Conservation (phyloP, 306 rosid species). For the Oemleria cerasiformis region DNA sequence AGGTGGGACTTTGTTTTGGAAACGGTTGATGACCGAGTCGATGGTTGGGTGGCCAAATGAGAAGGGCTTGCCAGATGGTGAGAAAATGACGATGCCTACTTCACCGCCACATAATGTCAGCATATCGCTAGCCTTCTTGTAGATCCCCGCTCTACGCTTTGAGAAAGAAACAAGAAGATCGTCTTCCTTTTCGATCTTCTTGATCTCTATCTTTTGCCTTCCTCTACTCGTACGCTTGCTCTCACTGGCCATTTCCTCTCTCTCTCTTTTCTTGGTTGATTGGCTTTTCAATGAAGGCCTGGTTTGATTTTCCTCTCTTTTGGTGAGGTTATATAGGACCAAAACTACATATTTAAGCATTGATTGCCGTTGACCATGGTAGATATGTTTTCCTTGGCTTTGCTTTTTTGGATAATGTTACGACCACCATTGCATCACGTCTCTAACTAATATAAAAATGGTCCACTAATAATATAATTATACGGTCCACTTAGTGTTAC, state of each 20-base stretch:
- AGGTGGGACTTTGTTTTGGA: background rate
- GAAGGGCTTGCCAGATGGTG: conserved; percentile 39
- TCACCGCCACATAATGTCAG: conserved; percentile 35
- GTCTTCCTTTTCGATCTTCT: conserved; percentile 33
- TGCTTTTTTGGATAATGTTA: no score
- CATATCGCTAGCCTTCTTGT: conserved; percentile 36
- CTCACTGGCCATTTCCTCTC: background rate
- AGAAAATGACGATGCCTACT: conserved; percentile 28
- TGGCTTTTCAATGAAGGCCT: no score
- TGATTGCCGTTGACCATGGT: no score
- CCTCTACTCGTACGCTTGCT: conserved; percentile 35
- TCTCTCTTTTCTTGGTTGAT: no score
- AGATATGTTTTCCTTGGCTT: no score
- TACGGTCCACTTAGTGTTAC: no score
- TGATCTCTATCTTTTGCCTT: conserved; percentile 36
- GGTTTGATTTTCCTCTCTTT: background rate
- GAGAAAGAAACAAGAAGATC: conserved; percentile 35
- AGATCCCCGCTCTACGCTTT: conserved; percentile 29
- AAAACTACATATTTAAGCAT: no score
- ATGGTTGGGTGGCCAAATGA: conserved; percentile 32
- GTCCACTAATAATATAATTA: no score
- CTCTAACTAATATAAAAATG: no score
- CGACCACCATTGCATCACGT: no score
- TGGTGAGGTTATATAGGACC: no score
- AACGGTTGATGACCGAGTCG: conserved; percentile 18